Base-by-base conservation (phyloP, 140 eudicot species). In the Erigeron philadelphicus region DNA sequence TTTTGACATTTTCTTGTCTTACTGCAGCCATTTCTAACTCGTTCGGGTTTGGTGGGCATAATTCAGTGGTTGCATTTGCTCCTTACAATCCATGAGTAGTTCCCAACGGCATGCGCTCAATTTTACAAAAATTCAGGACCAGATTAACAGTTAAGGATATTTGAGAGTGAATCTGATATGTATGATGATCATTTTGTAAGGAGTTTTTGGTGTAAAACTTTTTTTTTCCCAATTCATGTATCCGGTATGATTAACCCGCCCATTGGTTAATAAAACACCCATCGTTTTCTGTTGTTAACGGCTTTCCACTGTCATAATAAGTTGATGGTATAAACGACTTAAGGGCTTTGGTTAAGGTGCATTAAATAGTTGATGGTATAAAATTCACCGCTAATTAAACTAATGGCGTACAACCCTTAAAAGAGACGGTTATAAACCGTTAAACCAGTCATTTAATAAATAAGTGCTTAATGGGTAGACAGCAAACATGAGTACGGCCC, bases 31-130 rank as follows among this genome's bases (percentile, higher is more conserved):
- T 89, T 56, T 89, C 96, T 48, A 89, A 89, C 80, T 86, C 96
- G 8, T 89, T 86, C n/a, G 95, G 96, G 49, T 89, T 89, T 68
- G 96, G 96, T 17, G 95, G 95, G 41, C 95, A 84, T 73, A 89
- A 61, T 61, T 61, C 67, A 13, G 67, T 61, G 50, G 67, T 61
- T 40, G 67, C 67, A 40, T 61, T 61, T 1, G 67, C 67, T 61
- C 67, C 67, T 61, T 61, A 38, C 9, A 40, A 61, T 47, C 67
- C 67, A 8, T 61, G 50, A 40, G 72, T 7, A 45, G 47, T 16
- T 25, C 53, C 61, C 11, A 68, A 48, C 66, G 11, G 17, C 59
- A 68, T 10, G 21, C 18, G n/a, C 25, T 31, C 66, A 40, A n/a
- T 67, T 62, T 42, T 67, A 23, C 56, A 23, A 76, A 60, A 50